Base-by-base conservation (phyloP, 202 grass and related monocot genomes). In the Cymbopogon flexuosus region DNA sequence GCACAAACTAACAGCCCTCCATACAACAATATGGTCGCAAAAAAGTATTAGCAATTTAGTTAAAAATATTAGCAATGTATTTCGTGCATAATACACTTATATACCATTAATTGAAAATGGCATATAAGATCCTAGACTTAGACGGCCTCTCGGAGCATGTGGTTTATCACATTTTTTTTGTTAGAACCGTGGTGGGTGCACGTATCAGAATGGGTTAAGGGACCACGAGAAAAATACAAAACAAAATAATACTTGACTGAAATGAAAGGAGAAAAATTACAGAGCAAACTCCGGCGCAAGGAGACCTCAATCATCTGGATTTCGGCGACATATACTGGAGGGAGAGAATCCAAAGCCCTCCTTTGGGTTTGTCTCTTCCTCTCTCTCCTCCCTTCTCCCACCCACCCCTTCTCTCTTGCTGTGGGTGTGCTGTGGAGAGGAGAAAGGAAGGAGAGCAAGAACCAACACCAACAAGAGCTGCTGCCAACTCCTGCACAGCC, bases 291-390 rank as follows among this genome's bases (percentile, higher is more conserved):
- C 83, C 33, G 76, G 67, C 84, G 76, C 47, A 46, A 52, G 19
- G 69, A 42, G 65, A 83, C 75, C 75, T 84, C 86, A 81, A 80
- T 84, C 79, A 84, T 87, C 81, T 84, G 51, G 71, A 84, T 85
- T 88, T 83, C 61, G 65, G 78, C 82, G 84, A 92, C 89, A 89
- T 79, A 94, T 86, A 92, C 87, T 70, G 70, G 81, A 52, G 77
- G 18, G 85, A 57, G 85, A 90, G 91, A 92, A 97, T 90, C 87
- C 89, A 77, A 92, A 85, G 89, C 91, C 86, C 92, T 88, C 79
- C 75, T 92, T 54, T 79, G 70, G 83, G 75, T 85, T 88, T 86
- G 82, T 91, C 91, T 90, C 88, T 84, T 79, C 84, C 46, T 18
- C 79, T 68, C 74, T 80, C 79, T 77, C 56, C 71, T 73, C 86